Evolutionary conservation across 2,329 filamentous ascomycete species (phyloP).

Genomic region (Arthrobotrys sinensis): DNA sequence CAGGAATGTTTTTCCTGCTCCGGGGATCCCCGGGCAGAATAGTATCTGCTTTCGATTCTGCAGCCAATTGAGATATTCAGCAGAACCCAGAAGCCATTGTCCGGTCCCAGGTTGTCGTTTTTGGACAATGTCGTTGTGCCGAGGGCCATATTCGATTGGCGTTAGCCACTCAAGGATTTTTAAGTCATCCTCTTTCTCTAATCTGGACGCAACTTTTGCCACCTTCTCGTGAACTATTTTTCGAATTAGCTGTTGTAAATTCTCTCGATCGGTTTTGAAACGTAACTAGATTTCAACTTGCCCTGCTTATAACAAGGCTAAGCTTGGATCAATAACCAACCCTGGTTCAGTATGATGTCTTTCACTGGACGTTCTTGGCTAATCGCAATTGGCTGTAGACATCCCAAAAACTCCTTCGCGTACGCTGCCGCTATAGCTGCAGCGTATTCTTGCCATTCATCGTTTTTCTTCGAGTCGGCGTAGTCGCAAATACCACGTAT

Average conservation of each 20-base stretch:
- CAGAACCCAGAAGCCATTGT: slow-evolving; percentile 69
- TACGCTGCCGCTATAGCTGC: slow-evolving; percentile 56
- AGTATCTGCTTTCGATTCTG: background rate
- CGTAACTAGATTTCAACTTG: too few species aligned
- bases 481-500: slow-evolving; percentile 54
- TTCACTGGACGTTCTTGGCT: slow-evolving; percentile 9
- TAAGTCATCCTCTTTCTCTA: slow-evolving; percentile 17
- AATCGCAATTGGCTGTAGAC: slow-evolving; percentile 8
- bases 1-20: slow-evolving; percentile 34
- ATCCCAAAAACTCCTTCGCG: slow-evolving; percentile 50
- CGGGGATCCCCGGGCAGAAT: slow-evolving; percentile 27
- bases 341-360: slow-evolving; percentile 14
- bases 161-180: slow-evolving; percentile 30
- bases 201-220: background rate
- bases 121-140: slow-evolving; percentile 68
- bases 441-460: slow-evolving; percentile 58
- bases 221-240: slow-evolving; percentile 7
- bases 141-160: slow-evolving; percentile 61
- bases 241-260: too few species aligned
- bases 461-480: slow-evolving; percentile 61
- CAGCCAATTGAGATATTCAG: slow-evolving; percentile 67
- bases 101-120: slow-evolving; percentile 68
- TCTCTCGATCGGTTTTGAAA: too few species aligned
- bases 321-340: slow-evolving; percentile 61
- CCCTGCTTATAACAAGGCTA: background rate